Evolutionary conservation across 164 flowering plant genomes (phyloP).

Genomic region (Macadamia tetraphylla): DNA sequence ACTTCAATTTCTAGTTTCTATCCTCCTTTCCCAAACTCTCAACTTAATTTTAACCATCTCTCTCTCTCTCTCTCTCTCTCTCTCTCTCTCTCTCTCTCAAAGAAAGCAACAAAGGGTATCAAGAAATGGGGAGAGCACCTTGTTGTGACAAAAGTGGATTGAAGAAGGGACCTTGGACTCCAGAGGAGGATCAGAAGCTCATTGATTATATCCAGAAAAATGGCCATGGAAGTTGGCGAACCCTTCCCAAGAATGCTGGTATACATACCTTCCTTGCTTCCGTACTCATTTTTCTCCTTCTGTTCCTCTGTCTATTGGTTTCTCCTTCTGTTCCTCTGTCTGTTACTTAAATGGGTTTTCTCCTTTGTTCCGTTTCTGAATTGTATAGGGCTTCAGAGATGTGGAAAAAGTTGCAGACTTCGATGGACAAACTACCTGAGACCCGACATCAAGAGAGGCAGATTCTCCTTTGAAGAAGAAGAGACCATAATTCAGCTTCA

Average conservation of each 20-base stretch:
- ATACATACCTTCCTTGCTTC: too few relatives aligned
- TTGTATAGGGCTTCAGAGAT: conserved; percentile 47
- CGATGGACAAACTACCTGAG: conserved; percentile 73
- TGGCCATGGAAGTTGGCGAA: too few relatives aligned
- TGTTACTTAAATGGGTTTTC: neutral
- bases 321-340: too few relatives aligned
- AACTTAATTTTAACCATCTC: neutral
- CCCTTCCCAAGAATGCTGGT: too few relatives aligned
- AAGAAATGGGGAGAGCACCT: neutral
- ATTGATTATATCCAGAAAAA: too few relatives aligned
- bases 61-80: neutral
- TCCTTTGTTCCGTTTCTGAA: neutral
- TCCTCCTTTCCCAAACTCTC: neutral
- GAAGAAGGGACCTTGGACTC: too few relatives aligned
- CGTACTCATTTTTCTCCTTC: too few relatives aligned
- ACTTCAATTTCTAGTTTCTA: neutral
- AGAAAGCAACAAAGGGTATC: neutral
- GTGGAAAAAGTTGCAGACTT: conserved; percentile 78
- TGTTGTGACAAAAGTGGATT: too few relatives aligned
- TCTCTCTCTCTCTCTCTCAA: neutral
- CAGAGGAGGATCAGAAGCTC: too few relatives aligned
- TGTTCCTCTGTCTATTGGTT: too few relatives aligned
- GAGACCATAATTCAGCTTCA: conserved; percentile 61
- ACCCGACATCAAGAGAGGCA: conserved; percentile 71
- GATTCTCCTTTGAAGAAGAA: conserved; percentile 64